Evolutionary conservation across 805 yeast species (phyloP), one percentile per base, ranked within the genome.

Genomic region (Pichia insulana): DNA sequence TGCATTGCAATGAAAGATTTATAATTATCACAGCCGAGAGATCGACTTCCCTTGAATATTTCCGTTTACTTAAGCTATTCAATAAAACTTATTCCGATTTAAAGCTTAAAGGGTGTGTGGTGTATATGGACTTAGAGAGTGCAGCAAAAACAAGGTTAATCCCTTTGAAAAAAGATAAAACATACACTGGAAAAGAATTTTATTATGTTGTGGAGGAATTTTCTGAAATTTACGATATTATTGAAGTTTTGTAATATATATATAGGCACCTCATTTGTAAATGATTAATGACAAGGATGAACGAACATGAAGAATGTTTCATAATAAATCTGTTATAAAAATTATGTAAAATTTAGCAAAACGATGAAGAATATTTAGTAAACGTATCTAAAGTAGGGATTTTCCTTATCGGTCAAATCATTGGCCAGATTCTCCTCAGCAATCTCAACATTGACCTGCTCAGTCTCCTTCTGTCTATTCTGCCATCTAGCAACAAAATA

Each of bases 401-500:
- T 59, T 36, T 50, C 51, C 16, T 41, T 42, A 45, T 59, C 64
- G 9, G 63, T 56, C 37, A 41, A 47, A 45, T 59, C 63, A 37
- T 59, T 59, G 41, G 51, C 50, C 37, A 48, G 44, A 27, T 47
- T 50, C 9, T 53, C 59, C 34, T 53, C 58, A 22, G 51, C 46
- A 4, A 25, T 32, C 10, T 10, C 17, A 12, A 48, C 54, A 3
- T 48, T 59, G 36, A 52, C 46, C 13, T 44, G 53, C 11, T 15
- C 30, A 12, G 22, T 13, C 17, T 53, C 63, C 31, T 48, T 54
- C 18, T 47, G 36, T 37, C 41, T 50, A 43, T 70, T 72, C 49
- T 73, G 33, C 63, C 34, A 56, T 59, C 44, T 57, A 65, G 51
- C 73, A 31, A 32, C 31, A 71, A 39, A 63, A 71, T 34, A 49